Evolutionary conservation across 2,329 filamentous ascomycete genomes (phyloP).

Genomic region (Penicillium verrucosum): DNA sequence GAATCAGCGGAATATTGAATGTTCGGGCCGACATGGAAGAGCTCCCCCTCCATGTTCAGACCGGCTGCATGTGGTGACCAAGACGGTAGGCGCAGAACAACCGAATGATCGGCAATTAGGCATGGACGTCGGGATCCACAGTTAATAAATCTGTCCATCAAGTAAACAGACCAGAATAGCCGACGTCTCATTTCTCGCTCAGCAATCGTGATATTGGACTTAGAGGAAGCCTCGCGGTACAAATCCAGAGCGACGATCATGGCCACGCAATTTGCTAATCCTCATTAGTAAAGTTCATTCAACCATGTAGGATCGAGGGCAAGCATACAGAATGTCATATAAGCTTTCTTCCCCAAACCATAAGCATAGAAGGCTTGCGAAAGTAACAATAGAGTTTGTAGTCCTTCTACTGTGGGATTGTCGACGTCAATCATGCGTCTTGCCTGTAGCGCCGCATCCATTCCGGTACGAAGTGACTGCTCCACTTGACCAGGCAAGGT

Average conservation of each 20-base stretch:
- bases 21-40: constrained; percentile 77
- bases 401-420: constrained; percentile 72
- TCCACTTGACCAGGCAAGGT: constrained; percentile 65
- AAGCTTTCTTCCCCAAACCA: constrained; percentile 78
- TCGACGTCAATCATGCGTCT: constrained; percentile 71
- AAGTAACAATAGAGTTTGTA: constrained; percentile 73
- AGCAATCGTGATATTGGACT: constrained; percentile 59
- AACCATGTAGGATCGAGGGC: not conserved
- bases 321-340: constrained; percentile 72
- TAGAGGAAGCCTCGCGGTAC: constrained; percentile 69
- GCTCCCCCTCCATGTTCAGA: constrained; percentile 69
- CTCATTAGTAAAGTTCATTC: not conserved
- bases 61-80: constrained; percentile 64
- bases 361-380: constrained; percentile 72
- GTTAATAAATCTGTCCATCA: constrained; percentile 78
- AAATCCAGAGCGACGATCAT: constrained; percentile 82
- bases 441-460: constrained; percentile 69
- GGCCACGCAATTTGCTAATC: constrained; percentile 66
- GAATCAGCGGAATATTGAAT: constrained; percentile 67
- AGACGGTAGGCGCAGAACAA: constrained; percentile 70
- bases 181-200: constrained; percentile 74
- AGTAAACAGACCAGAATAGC: constrained; percentile 86
- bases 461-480: constrained; percentile 64
- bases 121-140: constrained; percentile 79
- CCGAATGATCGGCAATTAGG: constrained; percentile 73